Conservation (phyloP, 1,284 basidiomycete species). For the Anthracocystis walkeri region DNA sequence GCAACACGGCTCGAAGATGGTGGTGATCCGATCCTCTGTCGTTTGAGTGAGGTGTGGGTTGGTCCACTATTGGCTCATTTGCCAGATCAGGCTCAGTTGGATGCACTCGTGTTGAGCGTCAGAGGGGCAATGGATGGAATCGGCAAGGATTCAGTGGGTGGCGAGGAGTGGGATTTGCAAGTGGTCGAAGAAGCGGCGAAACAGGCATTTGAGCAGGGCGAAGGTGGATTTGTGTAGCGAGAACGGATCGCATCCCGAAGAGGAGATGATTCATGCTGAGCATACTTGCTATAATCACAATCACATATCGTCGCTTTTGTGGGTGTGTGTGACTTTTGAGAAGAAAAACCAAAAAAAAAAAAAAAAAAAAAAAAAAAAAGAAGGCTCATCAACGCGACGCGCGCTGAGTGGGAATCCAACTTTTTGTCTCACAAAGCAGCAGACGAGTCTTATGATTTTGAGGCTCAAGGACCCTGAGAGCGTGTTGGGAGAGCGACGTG, state of each 20-base stretch:
- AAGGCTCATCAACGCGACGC: slow-evolving; percentile 7
- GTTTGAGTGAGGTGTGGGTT: slow-evolving; percentile 31
- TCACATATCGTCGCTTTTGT: not conserved
- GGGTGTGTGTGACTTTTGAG: not conserved
- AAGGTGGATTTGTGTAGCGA: slow-evolving; percentile 47
- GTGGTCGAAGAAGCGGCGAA: slow-evolving; percentile 36
- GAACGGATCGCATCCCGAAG: too few relatives aligned
- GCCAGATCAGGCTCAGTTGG: slow-evolving; percentile 8
- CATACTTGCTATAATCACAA: not conserved
- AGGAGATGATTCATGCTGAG: not conserved
- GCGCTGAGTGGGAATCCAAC: not conserved
- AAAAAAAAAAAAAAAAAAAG: slow-evolving; percentile 1
- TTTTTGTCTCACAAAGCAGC: too few relatives aligned
- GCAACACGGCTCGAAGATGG: slow-evolving; percentile 15
- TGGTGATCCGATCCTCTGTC: slow-evolving; percentile 23
- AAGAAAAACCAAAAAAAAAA: slow-evolving; percentile 8
- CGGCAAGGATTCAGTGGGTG: slow-evolving; percentile 27
- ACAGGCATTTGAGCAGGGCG: slow-evolving; percentile 36
- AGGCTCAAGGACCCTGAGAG: too few relatives aligned
- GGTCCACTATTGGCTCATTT: slow-evolving; percentile 7
- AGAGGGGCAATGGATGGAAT: slow-evolving; percentile 11
- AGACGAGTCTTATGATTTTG: too few relatives aligned
- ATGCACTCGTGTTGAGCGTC: slow-evolving; percentile 5
- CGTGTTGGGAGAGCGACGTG: too few relatives aligned
- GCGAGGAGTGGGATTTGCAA: slow-evolving; percentile 39